Evolutionary conservation across 306 rosid species (phyloP).

Genomic region (Lagenaria siceraria): DNA sequence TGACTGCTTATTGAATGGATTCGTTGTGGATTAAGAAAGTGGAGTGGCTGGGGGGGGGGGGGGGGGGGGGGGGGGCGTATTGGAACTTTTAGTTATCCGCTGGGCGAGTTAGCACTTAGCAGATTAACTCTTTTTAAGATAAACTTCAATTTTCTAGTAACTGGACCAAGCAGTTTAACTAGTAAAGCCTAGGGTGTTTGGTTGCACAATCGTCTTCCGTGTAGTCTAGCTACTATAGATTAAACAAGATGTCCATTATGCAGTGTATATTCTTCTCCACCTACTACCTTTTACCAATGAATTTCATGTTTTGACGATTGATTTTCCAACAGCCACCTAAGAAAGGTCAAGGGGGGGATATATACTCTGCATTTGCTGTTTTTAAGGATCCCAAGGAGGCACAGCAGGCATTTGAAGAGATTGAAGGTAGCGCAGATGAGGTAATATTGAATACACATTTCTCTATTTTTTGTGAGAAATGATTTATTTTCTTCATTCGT

Average conservation of each 20-base stretch:
- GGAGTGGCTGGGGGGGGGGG: background rate
- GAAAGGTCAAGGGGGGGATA: conserved; percentile 29
- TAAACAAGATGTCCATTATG: background rate
- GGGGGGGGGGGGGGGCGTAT: too few species aligned
- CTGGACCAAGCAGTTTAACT: background rate
- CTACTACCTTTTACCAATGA: background rate
- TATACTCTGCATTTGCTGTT: conserved; percentile 44
- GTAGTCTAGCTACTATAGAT: too few species aligned
- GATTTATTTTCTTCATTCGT: background rate
- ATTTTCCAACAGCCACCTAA: conserved; percentile 35
- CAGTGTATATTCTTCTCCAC: background rate
- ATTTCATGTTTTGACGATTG: conserved; percentile 9
- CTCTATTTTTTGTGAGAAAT: background rate
- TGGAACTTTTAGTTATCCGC: background rate
- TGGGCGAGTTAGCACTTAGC: background rate
- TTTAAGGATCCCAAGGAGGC: conserved; percentile 53
- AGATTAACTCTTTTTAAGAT: background rate
- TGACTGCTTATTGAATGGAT: background rate
- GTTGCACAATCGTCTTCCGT: background rate
- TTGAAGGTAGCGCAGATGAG: conserved; percentile 38
- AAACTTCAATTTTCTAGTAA: background rate
- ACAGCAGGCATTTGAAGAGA: conserved; percentile 34
- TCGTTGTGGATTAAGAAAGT: background rate
- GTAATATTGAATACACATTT: conserved; percentile 16
- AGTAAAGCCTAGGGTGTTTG: background rate